Evolutionary conservation across 73 alveolate genomes (phyloP), one percentile per base, ranked within the genome.

Genomic region (Stentor coeruleus): DNA sequence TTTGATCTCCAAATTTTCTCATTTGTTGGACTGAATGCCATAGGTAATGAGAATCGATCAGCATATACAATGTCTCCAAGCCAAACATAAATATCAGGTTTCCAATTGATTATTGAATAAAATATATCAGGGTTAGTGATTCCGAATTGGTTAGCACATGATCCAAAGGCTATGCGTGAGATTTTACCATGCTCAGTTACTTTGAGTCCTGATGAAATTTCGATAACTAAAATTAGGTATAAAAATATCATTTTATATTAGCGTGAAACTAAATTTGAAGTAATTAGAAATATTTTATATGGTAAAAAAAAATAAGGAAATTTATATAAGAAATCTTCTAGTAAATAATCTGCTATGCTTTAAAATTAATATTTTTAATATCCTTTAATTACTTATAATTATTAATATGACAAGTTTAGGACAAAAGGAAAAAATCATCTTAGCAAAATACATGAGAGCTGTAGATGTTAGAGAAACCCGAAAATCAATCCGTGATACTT

Each of bases 101-200:
- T 20, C 15, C 11, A 66, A 26, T 33, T 20, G 11, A 11, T 26
- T 20, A 66, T 66, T 33, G 79, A 66, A 20, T 66, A 20, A 66
- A 20, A 66, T 1, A 66, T 20, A 26, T 66, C 42, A 1, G 79
- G 79, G 41, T 66, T 66, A 33, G n/a, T 31, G 1, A 14, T 33
- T 15, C 39, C 39, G 33, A 66, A 66, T 33, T 66, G 79, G 37
- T 66, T 66, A 14, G 79, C 39, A 33, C 79, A 66, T 1, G 79
- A 66, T 2, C 79, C 79, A 66, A 66, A 66, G n/a, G 79, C 79
- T 14, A 66, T 66, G n/a, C n/a, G n/a, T n/a, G n/a, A n/a, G n/a
- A n/a, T n/a, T n/a, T n/a, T n/a, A n/a, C n/a, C n/a, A n/a, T n/a
- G n/a, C n/a, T n/a, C n/a, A n/a, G n/a, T n/a, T n/a, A n/a, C n/a